phyloP scores from a whole-genome alignment of 2,329 filamentous ascomycete species.

The Xylariaceae sp. region DNA sequence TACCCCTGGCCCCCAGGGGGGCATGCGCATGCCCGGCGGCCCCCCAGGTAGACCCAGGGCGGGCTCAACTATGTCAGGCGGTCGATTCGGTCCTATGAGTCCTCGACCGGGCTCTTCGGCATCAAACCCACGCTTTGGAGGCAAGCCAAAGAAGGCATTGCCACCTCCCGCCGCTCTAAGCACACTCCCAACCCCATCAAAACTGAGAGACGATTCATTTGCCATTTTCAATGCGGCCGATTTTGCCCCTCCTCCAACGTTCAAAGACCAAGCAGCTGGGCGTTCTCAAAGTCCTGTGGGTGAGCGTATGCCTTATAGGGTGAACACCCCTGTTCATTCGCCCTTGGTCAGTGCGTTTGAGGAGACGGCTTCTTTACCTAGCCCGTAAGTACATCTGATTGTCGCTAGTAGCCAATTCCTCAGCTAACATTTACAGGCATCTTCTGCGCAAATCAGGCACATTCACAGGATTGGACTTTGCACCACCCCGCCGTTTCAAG shows the following conservation, averaged over 20 bases:
- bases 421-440: conserved; percentile 49
- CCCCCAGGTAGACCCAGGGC: conserved; percentile 43
- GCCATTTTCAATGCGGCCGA: conserved; percentile 66
- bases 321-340: conserved; percentile 68
- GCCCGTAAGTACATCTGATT: conserved; percentile 66
- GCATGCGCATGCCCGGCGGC: conserved; percentile 42
- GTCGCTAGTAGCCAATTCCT: background rate
- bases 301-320: conserved; percentile 68
- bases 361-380: conserved; percentile 79
- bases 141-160: conserved; percentile 41
- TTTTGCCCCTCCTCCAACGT: conserved; percentile 74
- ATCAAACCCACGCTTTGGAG: conserved; percentile 45
- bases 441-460: conserved; percentile 71
- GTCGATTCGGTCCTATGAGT: conserved; percentile 29
- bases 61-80: conserved; percentile 42
- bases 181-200: conserved; percentile 79
- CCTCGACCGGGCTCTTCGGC: conserved; percentile 33
- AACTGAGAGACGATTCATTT: conserved; percentile 78
- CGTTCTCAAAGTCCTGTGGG: conserved; percentile 61
- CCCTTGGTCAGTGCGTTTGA: conserved; percentile 82
- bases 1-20: conserved; percentile 25
- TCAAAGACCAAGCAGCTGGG: conserved; percentile 66
- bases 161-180: conserved; percentile 71
- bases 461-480: conserved; percentile 78
- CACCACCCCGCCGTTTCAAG: conserved; percentile 70